Base-by-base conservation (phyloP, 2,329 filamentous ascomycete species). In the Tolypocladium amazonense region DNA sequence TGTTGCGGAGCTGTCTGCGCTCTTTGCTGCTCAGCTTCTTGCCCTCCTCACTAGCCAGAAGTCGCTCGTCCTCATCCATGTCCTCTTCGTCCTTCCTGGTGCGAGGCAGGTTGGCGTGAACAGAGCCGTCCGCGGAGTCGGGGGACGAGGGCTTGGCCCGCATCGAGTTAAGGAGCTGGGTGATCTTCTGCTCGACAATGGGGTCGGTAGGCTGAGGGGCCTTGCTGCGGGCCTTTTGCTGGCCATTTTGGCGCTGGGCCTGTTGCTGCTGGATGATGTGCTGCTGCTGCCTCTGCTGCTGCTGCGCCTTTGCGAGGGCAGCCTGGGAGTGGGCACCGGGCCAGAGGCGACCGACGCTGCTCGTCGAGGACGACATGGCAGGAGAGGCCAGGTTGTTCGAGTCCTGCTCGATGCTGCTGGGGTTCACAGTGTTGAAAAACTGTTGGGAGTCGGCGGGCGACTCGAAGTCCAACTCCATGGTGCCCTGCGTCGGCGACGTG, bases 1-100 rank as follows among this genome's bases (percentile, higher is more conserved):
- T 99, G 83, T 99, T 99, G 64, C 94, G 86, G n/a, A 99, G 83
- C 75, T 97, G 94, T 66, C 94, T 88, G 62, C 94, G 88, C 76
- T 97, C 92, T 78, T 97, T 97, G 80, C 91, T 96, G 76, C 88
- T 94, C n/a, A 99, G 83, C 80, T 97, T 97, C 87, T 99, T 99
- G 69, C 93, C 94, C 76, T 97, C 93, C 69, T 99, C 94, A 62
- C 92, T 97, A n/a, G 91, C 91, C 27, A 97, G 81, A 12, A 97
- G 81, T 65, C 90, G 84, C 80, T 97, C 94, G 68, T 97, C 94
- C 73, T 97, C 93, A 67, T 99, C 94, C 93, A 99, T 97, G 58
- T 97, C 93, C 63, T 97, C 92, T 69, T 97, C 92, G 53, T 97
- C 92, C 81, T 97, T 97, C 81, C 88, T 92, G 63, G 84, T 76